Evolutionary conservation across 2,329 filamentous ascomycete genomes (phyloP).

Genomic region (Penicillium sp.): DNA sequence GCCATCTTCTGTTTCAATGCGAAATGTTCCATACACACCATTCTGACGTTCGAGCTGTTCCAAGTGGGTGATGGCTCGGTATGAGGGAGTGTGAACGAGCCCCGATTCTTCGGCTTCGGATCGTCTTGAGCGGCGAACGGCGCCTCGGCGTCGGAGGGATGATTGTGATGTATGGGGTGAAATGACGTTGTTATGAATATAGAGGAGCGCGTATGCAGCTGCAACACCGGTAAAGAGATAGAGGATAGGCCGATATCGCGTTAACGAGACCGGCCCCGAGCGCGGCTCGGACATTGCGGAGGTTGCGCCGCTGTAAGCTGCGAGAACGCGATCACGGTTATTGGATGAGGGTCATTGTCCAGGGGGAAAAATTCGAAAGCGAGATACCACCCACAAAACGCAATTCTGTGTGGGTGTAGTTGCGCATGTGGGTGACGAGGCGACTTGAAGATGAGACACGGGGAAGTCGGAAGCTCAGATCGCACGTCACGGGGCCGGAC

Average conservation of each 20-base stretch:
- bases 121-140: constrained; percentile 38
- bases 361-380: neutral
- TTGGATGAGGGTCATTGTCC: constrained; percentile 17
- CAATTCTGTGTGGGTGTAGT: neutral
- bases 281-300: constrained; percentile 33
- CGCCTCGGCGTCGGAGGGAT: constrained; percentile 40
- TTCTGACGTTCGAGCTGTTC: constrained; percentile 42
- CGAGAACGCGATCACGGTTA: constrained; percentile 9
- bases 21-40: constrained; percentile 43
- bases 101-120: constrained; percentile 25
- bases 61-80: constrained; percentile 39
- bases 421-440: neutral
- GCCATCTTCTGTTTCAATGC: constrained; percentile 43
- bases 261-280: constrained; percentile 31
- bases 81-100: constrained; percentile 33
- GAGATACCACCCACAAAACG: neutral
- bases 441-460: neutral
- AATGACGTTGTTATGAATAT: constrained; percentile 36
- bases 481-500: neutral
- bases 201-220: constrained; percentile 43
- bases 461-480: constrained; percentile 3
- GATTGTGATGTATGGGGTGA: constrained; percentile 25
- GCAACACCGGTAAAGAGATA: constrained; percentile 44
- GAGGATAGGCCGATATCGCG: constrained; percentile 42
- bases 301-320: constrained; percentile 17